These are phyloP conservation scores for Cucurbita pepo DNA, from an alignment of 306 rosid species.

Conservation along the genomic window DNA sequence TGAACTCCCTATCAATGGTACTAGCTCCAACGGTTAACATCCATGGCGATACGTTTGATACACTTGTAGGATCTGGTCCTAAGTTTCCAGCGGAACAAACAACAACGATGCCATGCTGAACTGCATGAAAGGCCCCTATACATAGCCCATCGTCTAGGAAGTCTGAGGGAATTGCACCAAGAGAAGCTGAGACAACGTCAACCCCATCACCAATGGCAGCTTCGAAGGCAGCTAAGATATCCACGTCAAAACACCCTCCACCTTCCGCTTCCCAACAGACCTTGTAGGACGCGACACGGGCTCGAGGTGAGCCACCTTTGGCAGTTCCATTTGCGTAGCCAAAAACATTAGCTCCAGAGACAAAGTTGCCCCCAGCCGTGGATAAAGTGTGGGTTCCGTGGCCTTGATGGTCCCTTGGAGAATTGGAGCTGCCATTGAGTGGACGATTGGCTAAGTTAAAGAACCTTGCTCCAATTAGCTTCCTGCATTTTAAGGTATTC, in stretches of 20 bases:
- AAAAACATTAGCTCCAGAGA: slow-evolving; percentile 2
- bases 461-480: slow-evolving; percentile 1
- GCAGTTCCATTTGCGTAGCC: slow-evolving; percentile 61
- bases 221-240: slow-evolving; percentile 65
- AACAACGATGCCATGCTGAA: slow-evolving; percentile 45
- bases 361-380: not conserved
- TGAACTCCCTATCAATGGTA: slow-evolving; percentile 53
- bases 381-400: slow-evolving; percentile 3
- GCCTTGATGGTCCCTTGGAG: not conserved
- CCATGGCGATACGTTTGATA: slow-evolving; percentile 74
- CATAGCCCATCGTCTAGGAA: slow-evolving; percentile 43
- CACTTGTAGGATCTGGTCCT: slow-evolving; percentile 41
- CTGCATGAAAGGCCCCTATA: slow-evolving; percentile 42
- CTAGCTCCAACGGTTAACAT: slow-evolving; percentile 68
- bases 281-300: slow-evolving; percentile 66
- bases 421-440: not conserved
- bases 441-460: not conserved
- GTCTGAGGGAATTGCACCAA: slow-evolving; percentile 30
- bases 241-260: slow-evolving; percentile 43
- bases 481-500: not conserved
- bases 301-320: slow-evolving; percentile 64
- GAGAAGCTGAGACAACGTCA: slow-evolving; percentile 45
- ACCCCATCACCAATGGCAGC: slow-evolving; percentile 81
- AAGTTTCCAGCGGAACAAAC: slow-evolving; percentile 64
- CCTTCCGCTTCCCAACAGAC: slow-evolving; percentile 63